Evolutionary conservation across 2,329 filamentous ascomycete species (phyloP).

Genomic region (Trichocomaceae sp.): DNA sequence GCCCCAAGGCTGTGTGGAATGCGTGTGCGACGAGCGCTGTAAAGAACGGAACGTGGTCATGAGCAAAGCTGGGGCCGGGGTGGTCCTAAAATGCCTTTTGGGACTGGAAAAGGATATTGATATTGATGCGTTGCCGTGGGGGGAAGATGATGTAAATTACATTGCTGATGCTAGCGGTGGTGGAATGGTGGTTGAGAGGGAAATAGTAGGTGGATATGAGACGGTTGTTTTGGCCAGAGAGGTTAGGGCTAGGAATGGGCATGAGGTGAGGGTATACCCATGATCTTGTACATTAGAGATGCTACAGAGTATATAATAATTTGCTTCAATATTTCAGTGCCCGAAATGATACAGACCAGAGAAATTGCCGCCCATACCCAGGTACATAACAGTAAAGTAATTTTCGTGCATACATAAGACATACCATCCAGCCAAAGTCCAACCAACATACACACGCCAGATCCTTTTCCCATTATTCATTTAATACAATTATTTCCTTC

Average conservation of each 20-base stretch:
- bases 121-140: constrained; percentile 77
- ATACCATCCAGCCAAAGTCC: no score
- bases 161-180: constrained; percentile 23
- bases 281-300: not conserved
- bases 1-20: constrained; percentile 75
- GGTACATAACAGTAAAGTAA: no score
- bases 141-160: constrained; percentile 60
- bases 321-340: no score
- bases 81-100: constrained; percentile 70
- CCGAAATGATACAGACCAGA: no score
- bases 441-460: not conserved
- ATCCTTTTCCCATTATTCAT: not conserved
- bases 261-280: not conserved
- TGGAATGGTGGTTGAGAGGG: constrained; percentile 26
- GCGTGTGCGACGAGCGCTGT: constrained; percentile 77
- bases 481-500: not conserved
- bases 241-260: constrained; percentile 41
- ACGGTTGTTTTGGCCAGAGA: constrained; percentile 70
- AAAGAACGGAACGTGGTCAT: constrained; percentile 85
- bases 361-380: no score
- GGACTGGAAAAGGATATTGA: constrained; percentile 75
- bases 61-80: constrained; percentile 80
- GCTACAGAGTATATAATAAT: no score
- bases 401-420: no score
- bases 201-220: constrained; percentile 65